These are phyloP conservation scores for Anethum foeniculum DNA, from an alignment of 140 eudicot genomes.

Conservation along the genomic window DNA sequence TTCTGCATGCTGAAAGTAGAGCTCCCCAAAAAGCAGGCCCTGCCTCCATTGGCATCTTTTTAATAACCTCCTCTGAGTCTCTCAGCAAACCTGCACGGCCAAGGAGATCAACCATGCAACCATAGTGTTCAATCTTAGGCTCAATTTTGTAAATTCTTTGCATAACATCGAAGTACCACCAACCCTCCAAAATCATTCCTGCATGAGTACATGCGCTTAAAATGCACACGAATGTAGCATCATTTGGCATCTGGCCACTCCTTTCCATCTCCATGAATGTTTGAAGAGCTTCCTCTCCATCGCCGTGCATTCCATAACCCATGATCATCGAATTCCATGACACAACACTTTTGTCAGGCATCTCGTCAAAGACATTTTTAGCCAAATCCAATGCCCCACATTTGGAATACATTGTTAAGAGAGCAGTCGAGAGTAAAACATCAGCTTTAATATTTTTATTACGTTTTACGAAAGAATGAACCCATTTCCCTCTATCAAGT, in stretches of 20 bases:
- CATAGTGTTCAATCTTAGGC: constrained; percentile 61
- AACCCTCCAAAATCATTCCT: constrained; percentile 67
- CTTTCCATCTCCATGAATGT: constrained; percentile 41
- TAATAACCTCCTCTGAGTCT: constrained; percentile 43
- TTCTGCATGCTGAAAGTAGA: constrained; percentile 47
- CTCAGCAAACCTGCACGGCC: constrained; percentile 51
- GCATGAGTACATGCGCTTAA: constrained; percentile 61
- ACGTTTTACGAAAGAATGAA: constrained; percentile 40
- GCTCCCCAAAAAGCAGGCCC: constrained; percentile 59
- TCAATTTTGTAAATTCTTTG: constrained; percentile 40
- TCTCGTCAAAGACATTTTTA: constrained; percentile 42
- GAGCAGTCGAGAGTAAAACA: constrained; percentile 54
- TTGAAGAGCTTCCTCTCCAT: constrained; percentile 58
- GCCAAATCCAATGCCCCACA: constrained; percentile 68
- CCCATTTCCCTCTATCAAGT: constrained; percentile 47
- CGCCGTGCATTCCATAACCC: constrained; percentile 68
- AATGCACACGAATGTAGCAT: constrained; percentile 59
- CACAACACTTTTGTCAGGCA: constrained; percentile 52
- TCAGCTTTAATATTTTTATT: constrained; percentile 30
- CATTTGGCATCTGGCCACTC: constrained; percentile 47
- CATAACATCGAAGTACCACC: constrained; percentile 48
- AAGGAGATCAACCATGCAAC: constrained; percentile 67
- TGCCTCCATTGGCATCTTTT: constrained; percentile 26
- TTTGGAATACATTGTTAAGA: constrained; percentile 65
- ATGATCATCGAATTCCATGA: constrained; percentile 76